phyloP scores from a whole-genome alignment of 176 grass and related monocot species.

The Tuctoria greenei region DNA sequence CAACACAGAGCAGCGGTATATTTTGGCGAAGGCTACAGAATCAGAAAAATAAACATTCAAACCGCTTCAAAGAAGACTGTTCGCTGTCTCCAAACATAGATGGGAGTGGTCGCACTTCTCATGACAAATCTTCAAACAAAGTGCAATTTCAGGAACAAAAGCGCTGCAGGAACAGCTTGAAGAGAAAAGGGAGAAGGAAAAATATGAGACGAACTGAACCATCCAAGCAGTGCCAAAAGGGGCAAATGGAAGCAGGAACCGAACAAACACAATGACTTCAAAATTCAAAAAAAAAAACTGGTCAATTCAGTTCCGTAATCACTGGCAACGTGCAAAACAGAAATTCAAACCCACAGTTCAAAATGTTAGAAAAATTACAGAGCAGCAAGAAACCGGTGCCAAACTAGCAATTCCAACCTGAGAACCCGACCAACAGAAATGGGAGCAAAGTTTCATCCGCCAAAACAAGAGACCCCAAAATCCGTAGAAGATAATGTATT shows the following conservation, averaged over 20 bases:
- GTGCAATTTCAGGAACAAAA: not conserved
- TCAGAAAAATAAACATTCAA: not conserved
- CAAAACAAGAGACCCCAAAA: not conserved
- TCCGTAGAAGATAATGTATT: not conserved
- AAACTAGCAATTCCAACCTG: slow-evolving; percentile 6
- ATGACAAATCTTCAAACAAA: not conserved
- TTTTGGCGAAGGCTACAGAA: not conserved
- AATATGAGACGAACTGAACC: not conserved
- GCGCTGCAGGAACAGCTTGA: not conserved
- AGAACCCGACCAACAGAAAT: not conserved
- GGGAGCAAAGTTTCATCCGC: not conserved
- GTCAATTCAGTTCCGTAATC: not conserved
- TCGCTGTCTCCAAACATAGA: not conserved
- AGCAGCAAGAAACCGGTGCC: not conserved
- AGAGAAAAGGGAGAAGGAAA: not conserved
- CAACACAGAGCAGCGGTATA: not conserved
- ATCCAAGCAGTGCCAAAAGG: not conserved
- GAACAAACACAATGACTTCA: not conserved
- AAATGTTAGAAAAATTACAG: not conserved
- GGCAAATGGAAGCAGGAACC: not conserved
- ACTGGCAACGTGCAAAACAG: not conserved
- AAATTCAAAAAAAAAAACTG: not conserved
- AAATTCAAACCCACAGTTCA: not conserved
- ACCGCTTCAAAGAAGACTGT: not conserved
- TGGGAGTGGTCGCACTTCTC: not conserved